Evolutionary conservation across 164 flowering plant genomes (phyloP).

Genomic region (Magnolia kwangsiensis): DNA sequence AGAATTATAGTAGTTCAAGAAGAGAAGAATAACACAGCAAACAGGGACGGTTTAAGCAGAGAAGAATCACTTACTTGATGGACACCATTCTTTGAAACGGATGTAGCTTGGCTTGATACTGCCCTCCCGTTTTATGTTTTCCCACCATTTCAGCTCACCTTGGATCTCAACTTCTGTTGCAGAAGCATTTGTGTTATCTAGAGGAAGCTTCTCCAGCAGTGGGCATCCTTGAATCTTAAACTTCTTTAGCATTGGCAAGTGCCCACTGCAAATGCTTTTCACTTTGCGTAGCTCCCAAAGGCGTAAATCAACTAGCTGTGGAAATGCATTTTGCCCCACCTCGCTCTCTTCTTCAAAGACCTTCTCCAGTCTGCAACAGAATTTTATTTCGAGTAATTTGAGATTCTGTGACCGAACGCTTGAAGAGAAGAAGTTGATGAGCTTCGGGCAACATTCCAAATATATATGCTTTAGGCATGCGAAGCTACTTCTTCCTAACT

Average conservation of each 20-base stretch:
- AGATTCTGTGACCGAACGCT: neutral
- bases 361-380: neutral
- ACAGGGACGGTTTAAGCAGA: neutral
- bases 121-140: neutral
- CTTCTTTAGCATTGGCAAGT: neutral
- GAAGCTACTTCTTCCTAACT: neutral
- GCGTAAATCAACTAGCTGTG: neutral
- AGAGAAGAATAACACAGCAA: no score
- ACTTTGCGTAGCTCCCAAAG: neutral
- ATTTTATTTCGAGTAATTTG: neutral
- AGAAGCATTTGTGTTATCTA: neutral
- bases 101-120: neutral
- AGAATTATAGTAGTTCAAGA: no score
- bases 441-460: neutral
- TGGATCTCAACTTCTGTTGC: neutral
- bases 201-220: neutral
- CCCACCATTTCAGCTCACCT: conserved; percentile 1
- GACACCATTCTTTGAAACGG: neutral
- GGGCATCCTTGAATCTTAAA: neutral
- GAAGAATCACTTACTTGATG: neutral
- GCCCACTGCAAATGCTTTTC: neutral
- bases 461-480: neutral
- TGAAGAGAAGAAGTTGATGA: neutral
- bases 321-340: neutral
- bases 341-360: neutral